phyloP scores from a whole-genome alignment of 805 yeast genomes.

The Candida maltosa region DNA sequence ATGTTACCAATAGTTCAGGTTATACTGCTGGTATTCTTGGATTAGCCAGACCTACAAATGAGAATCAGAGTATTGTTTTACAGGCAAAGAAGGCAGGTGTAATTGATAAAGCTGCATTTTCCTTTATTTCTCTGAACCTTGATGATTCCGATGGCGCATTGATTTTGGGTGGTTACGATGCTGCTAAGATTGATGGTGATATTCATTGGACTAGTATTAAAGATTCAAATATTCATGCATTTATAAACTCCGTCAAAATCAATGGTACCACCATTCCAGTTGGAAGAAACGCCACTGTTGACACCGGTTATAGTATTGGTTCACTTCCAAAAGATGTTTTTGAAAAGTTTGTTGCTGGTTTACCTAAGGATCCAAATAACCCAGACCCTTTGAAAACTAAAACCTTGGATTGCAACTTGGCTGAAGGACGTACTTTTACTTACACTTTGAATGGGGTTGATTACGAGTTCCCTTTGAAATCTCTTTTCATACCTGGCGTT shows the following conservation, averaged over 20 bases:
- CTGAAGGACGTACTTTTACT: constrained; percentile 1
- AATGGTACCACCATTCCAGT: neutral
- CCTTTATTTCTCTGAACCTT: too few relatives aligned
- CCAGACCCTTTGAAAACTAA: neutral
- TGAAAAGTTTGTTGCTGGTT: neutral
- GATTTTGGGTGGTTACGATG: constrained; percentile 4
- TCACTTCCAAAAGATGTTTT: neutral
- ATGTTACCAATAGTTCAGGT: neutral
- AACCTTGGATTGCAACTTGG: neutral
- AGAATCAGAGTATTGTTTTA: neutral
- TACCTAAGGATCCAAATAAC: neutral
- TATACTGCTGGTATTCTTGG: neutral
- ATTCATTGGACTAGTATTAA: constrained; percentile 1
- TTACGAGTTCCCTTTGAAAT: neutral
- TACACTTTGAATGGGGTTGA: neutral
- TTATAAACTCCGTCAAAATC: neutral
- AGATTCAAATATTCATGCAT: neutral
- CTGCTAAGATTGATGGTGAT: constrained; percentile 3
- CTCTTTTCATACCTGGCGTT: neutral
- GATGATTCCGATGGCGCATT: too few relatives aligned
- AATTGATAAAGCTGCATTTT: constrained; percentile 1
- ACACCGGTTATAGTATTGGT: neutral
- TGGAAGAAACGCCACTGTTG: neutral
- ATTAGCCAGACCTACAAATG: neutral
- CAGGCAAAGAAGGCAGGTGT: neutral